A percentile compares a stretch with the other conserved stretches of the same genome.
Evolutionary conservation across 495 filamentous ascomycete genomes (phyloP).

Genomic region (Trichoderma orchidacearum): DNA sequence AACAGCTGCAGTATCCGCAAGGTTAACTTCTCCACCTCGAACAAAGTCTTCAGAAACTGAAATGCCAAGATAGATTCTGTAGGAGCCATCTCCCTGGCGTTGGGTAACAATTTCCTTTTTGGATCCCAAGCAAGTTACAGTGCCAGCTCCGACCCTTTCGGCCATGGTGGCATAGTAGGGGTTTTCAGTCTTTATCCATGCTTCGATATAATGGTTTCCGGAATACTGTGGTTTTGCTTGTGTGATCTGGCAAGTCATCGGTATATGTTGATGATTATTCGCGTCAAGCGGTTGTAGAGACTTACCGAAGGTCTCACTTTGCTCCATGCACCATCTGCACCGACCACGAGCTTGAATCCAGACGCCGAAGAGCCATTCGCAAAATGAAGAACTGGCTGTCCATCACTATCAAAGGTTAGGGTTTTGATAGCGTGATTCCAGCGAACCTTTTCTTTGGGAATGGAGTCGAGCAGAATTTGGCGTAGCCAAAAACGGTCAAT

Average conservation of each 20-base stretch:
- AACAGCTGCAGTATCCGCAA: conserved; percentile 6
- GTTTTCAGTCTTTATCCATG: conserved; percentile 10
- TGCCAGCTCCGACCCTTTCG: conserved; percentile 9
- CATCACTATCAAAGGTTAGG: conserved; percentile 3
- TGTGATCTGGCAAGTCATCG: conserved; percentile 10
- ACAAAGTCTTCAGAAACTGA: conserved; percentile 9
- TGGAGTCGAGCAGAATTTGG: conserved; percentile 26
- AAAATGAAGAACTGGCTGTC: conserved; percentile 12
- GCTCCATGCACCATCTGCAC: conserved; percentile 21
- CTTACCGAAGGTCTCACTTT: conserved; percentile 16
- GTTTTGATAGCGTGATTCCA: conserved; percentile 8
- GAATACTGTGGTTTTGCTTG: conserved; percentile 14
- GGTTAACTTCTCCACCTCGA: conserved; percentile 5
- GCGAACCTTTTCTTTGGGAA: conserved; percentile 20
- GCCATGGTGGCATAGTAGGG: conserved; percentile 10
- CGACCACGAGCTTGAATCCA: conserved; percentile 18
- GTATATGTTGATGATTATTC: not conserved
- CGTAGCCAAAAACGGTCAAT: conserved; percentile 29
- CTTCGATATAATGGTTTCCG: conserved; percentile 14
- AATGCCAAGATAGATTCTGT: conserved; percentile 17
- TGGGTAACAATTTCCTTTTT: conserved; percentile 10
- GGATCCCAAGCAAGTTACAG: conserved; percentile 7
- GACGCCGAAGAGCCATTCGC: conserved; percentile 9
- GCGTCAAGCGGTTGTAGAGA: not conserved
- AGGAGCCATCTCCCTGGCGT: conserved; percentile 14